Evolutionary conservation across 2,329 filamentous ascomycete species (phyloP).

Genomic region (Colletotrichum filicis): DNA sequence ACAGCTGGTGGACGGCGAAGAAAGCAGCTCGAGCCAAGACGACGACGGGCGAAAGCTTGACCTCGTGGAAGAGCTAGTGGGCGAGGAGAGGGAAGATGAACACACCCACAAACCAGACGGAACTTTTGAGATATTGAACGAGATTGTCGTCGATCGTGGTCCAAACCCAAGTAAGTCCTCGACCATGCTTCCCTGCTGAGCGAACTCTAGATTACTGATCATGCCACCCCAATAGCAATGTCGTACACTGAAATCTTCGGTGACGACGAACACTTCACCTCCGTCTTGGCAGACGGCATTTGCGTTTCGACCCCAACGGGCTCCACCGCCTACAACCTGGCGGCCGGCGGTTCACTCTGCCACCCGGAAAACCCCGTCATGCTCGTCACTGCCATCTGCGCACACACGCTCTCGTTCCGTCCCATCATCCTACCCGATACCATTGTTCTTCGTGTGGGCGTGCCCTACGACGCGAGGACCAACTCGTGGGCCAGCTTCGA

Average conservation of each 20-base stretch:
- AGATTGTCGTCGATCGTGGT: slow-evolving; percentile 94
- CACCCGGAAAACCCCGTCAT: slow-evolving; percentile 98
- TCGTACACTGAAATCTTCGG: slow-evolving; percentile 92
- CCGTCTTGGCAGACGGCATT: slow-evolving; percentile 90
- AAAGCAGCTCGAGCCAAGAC: slow-evolving; percentile 44
- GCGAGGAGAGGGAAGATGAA: slow-evolving; percentile 84
- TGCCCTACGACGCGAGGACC: slow-evolving; percentile 92
- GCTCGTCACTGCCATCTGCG: slow-evolving; percentile 92
- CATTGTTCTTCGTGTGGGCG: slow-evolving; percentile 90
- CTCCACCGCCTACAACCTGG: slow-evolving; percentile 87
- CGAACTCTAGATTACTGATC: slow-evolving; percentile 5
- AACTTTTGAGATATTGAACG: slow-evolving; percentile 92
- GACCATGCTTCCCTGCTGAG: background rate
- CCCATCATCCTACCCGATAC: slow-evolving; percentile 98
- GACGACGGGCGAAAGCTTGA: slow-evolving; percentile 64
- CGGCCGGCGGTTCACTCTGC: slow-evolving; percentile 92
- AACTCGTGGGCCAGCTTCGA: slow-evolving; percentile 98
- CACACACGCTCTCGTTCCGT: slow-evolving; percentile 93
- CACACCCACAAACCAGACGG: slow-evolving; percentile 87
- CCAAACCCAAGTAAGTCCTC: slow-evolving; percentile 83
- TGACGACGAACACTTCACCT: slow-evolving; percentile 95
- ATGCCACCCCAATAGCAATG: slow-evolving; percentile 70
- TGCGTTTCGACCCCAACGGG: slow-evolving; percentile 96
- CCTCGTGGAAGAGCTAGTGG: slow-evolving; percentile 89
- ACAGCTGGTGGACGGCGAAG: slow-evolving; percentile 38